phyloP scores from a whole-genome alignment of 129 eudicot species.

The Mikania micrantha region DNA sequence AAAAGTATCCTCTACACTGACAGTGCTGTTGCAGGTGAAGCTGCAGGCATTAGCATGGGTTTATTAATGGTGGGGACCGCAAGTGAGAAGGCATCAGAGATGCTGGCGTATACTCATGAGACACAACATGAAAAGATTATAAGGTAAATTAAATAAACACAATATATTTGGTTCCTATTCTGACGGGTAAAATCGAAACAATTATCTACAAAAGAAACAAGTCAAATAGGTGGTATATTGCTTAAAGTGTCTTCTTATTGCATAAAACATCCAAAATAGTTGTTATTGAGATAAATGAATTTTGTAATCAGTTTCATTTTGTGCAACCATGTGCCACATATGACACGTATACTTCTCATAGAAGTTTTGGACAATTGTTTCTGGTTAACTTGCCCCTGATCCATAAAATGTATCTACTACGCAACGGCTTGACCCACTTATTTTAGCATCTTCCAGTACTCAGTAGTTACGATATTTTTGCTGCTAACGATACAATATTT shows the following conservation, averaged over 20 bases:
- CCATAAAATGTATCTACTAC: neutral
- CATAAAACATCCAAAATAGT: neutral
- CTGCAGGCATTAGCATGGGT: constrained; percentile 96
- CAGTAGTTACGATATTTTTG: neutral
- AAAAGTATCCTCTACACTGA: constrained; percentile 83
- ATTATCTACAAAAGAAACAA: neutral
- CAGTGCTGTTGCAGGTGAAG: constrained; percentile 99
- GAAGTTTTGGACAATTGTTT: neutral
- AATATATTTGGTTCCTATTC: neutral
- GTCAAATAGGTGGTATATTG: neutral
- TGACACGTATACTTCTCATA: neutral
- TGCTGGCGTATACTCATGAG: constrained; percentile 94
- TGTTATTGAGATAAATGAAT: neutral
- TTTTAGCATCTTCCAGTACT: neutral
- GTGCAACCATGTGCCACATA: too few species aligned
- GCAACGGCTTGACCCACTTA: neutral
- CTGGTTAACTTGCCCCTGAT: neutral
- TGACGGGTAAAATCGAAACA: neutral
- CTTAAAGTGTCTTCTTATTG: neutral
- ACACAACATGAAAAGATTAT: constrained; percentile 96
- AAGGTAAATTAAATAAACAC: constrained; percentile 34
- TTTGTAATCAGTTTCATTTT: too few species aligned
- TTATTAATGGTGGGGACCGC: constrained; percentile 95
- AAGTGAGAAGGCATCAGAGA: constrained; percentile 90
- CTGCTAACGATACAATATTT: neutral